These are phyloP conservation scores for Penicillium alfredii DNA, from an alignment of 495 filamentous ascomycete species.

Conservation along the genomic window DNA sequence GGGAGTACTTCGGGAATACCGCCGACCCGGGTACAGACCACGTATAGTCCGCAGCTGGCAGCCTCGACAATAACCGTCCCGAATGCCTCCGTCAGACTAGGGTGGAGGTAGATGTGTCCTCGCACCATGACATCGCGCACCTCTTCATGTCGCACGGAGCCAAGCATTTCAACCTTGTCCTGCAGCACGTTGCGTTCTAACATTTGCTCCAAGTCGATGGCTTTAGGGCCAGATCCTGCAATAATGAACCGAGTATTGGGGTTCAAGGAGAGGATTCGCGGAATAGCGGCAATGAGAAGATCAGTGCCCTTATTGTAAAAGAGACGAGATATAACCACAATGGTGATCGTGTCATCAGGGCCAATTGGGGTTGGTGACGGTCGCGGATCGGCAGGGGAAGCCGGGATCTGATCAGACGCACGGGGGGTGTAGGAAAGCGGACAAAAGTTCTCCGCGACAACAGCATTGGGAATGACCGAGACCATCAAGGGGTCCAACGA, in stretches of 20 bases:
- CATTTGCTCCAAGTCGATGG: conserved; percentile 97
- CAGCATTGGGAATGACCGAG: conserved; percentile 94
- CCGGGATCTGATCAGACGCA: conserved; percentile 25
- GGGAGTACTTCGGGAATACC: conserved; percentile 95
- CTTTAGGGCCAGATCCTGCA: conserved; percentile 89
- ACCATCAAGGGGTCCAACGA: conserved; percentile 95
- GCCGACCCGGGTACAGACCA: conserved; percentile 93
- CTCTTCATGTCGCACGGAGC: conserved; percentile 88
- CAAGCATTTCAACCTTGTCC: conserved; percentile 86
- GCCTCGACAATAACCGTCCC: conserved; percentile 97
- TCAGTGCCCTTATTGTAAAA: conserved; percentile 99
- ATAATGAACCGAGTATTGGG: conserved; percentile 96
- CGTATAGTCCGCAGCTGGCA: conserved; percentile 88
- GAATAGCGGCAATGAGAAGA: conserved; percentile 87
- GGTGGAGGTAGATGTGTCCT: conserved; percentile 94
- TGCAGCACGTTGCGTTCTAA: conserved; percentile 93
- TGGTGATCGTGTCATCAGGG: conserved; percentile 83
- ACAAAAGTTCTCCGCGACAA: conserved; percentile 92
- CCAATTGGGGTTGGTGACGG: conserved; percentile 54
- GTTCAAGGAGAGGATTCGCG: conserved; percentile 80
- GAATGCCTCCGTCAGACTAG: conserved; percentile 91
- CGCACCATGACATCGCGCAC: conserved; percentile 98
- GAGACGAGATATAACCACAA: conserved; percentile 92
- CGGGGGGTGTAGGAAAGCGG: conserved; percentile 48
- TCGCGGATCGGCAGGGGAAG: conserved; percentile 33